Conservation (phyloP, 768 basidiomycete genomes). For the Lentinula boryana region DNA sequence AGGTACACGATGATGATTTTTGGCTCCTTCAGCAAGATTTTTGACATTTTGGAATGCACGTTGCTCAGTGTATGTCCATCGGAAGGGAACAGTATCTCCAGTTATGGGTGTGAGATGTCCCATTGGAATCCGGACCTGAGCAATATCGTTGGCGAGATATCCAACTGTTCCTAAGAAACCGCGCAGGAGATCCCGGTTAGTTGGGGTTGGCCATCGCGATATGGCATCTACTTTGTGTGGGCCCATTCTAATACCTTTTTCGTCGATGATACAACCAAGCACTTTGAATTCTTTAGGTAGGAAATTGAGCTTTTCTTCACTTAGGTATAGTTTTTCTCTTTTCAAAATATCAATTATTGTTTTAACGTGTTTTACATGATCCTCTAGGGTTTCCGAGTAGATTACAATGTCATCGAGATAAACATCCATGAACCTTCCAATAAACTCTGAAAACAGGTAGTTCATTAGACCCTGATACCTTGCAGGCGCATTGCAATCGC, state of each 20-base stretch:
- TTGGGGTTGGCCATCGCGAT: slow-evolving; percentile 18
- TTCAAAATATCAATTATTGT: slow-evolving; percentile 21
- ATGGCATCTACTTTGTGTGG: slow-evolving; percentile 24
- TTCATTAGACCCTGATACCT: slow-evolving; percentile 32
- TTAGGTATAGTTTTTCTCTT: slow-evolving; percentile 23
- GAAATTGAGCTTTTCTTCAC: slow-evolving; percentile 21
- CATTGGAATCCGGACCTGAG: slow-evolving; percentile 19
- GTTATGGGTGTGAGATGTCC: slow-evolving; percentile 12
- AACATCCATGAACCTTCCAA: slow-evolving; percentile 27
- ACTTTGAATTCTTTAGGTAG: slow-evolving; percentile 18
- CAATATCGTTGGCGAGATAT: slow-evolving; percentile 19
- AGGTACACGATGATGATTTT: slow-evolving; percentile 7
- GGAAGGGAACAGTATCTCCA: not conserved
- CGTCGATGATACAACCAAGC: slow-evolving; percentile 20
- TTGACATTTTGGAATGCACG: no score
- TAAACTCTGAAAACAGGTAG: slow-evolving; percentile 16
- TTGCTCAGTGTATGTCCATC: no score
- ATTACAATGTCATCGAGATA: slow-evolving; percentile 33
- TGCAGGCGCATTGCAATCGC: slow-evolving; percentile 22
- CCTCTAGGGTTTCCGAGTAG: slow-evolving; percentile 23
- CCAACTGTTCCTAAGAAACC: slow-evolving; percentile 27
- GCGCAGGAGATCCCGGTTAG: slow-evolving; percentile 18
- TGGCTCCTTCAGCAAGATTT: not conserved
- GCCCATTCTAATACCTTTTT: slow-evolving; percentile 23
- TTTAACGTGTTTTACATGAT: slow-evolving; percentile 19